Evolutionary conservation across 768 basidiomycete species (phyloP), one percentile per base, ranked within the genome.

Genomic region (Inosperma sp.): DNA sequence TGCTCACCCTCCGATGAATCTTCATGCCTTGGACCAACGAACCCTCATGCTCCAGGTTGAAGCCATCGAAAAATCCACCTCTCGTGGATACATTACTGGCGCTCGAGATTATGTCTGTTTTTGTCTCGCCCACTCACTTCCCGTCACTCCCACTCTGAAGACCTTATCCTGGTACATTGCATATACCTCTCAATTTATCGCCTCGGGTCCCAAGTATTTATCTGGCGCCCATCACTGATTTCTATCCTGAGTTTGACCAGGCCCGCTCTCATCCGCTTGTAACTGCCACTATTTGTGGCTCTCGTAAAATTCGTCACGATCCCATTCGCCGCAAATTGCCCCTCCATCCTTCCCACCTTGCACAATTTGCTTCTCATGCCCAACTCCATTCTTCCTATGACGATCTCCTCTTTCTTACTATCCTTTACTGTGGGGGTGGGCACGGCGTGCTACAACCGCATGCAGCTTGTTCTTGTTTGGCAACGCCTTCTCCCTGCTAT

Each of bases 141-240:
- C 39, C 14, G 4, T 41, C 2, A 9, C 4, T 2, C 49, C 49
- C 6, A 50, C 39, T 22, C 25, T 27, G 5, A 21, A 10, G 4
- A 60, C 54, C 2, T 41, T 58, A 5, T 41, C 56, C 33, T 12
- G 48, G 12, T 63, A 63, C 19, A 55, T 63, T 42, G 52, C 58
- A 7, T 59, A 54, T 33, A 56, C 56, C 12, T 60, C 59, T 16
- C 31, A 45, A 22, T 50, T 43, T 33, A 60, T 58, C 40, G 41
- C 56, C 5, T 62, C 59, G 0, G 59, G 35, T 12, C 52, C 56
- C 7, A 60, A 58, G 22, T 62, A 62, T 41, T 37, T 61, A 12
- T 29, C 59, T 16, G 58, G 56, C 22, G 49, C 46, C 10, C 19
- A 26, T 9, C 53, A 56, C 13, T 30, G 42, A 25, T 14, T 7